These are phyloP conservation scores for Flaveria linearis DNA, from an alignment of 129 eudicot species.

Conservation along the genomic window DNA sequence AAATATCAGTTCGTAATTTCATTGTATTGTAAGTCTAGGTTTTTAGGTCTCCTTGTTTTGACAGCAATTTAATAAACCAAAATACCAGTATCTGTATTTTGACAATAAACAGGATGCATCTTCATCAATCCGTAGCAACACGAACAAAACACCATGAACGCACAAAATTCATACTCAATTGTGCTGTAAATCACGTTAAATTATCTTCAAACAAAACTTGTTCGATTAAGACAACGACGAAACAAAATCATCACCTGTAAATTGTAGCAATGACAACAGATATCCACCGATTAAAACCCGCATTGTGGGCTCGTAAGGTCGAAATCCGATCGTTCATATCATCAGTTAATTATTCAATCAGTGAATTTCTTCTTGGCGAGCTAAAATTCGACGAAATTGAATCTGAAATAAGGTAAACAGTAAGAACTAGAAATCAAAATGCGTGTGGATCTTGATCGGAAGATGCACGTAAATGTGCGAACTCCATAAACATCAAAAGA, in stretches of 20 bases:
- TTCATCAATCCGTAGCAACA: conserved; percentile 7
- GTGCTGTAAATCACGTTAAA: conserved; percentile 1
- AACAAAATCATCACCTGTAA: conserved; percentile 54
- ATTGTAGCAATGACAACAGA: conserved; percentile 70
- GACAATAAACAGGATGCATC: conserved; percentile 5
- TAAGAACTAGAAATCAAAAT: conserved; percentile 15
- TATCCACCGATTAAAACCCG: conserved; percentile 55
- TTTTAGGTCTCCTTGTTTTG: conserved; percentile 12
- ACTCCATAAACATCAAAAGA: too few relatives aligned
- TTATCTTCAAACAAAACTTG: conserved; percentile 16
- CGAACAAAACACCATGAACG: conserved; percentile 7
- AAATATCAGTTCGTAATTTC: background rate
- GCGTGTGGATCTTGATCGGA: background rate
- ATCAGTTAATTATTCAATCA: conserved; percentile 21
- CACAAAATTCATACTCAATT: conserved; percentile 22
- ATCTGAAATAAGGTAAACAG: background rate
- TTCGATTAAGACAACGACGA: background rate
- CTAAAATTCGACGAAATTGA: conserved; percentile 7
- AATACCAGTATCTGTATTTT: background rate
- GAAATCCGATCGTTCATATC: conserved; percentile 35
- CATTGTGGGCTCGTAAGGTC: conserved; percentile 45
- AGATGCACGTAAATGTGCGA: too few relatives aligned
- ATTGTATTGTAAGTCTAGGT: conserved; percentile 16
- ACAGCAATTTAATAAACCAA: conserved; percentile 8
- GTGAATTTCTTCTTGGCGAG: background rate